phyloP scores from a whole-genome alignment of 2,329 filamentous ascomycete species.

The Pestalotiopsis sp. region DNA sequence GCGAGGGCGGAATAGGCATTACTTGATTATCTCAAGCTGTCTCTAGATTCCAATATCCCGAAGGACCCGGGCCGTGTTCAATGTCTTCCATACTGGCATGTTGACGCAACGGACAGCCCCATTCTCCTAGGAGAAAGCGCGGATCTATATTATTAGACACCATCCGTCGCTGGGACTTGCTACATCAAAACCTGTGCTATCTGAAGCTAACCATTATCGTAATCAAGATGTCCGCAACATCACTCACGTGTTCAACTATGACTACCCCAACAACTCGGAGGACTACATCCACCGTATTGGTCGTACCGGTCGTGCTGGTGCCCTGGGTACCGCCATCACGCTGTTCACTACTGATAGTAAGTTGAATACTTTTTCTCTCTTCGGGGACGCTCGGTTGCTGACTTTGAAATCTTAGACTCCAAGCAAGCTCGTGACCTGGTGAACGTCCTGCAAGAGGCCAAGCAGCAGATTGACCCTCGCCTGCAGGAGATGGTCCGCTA shows the following conservation, averaged over 20 bases:
- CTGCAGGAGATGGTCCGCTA: slow-evolving; percentile 96
- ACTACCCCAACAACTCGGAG: slow-evolving; percentile 99
- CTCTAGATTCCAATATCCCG: slow-evolving; percentile 58
- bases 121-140: slow-evolving; percentile 56
- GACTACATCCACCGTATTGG: slow-evolving; percentile 98
- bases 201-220: slow-evolving; percentile 75
- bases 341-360: slow-evolving; percentile 99
- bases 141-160: slow-evolving; percentile 53
- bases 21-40: slow-evolving; percentile 78
- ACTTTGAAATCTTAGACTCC: slow-evolving; percentile 61
- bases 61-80: slow-evolving; percentile 57
- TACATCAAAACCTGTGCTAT: slow-evolving; percentile 55
- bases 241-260: slow-evolving; percentile 99
- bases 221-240: slow-evolving; percentile 99
- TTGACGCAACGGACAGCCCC: slow-evolving; percentile 64
- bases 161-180: slow-evolving; percentile 64
- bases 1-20: slow-evolving; percentile 79
- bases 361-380: slow-evolving; percentile 42
- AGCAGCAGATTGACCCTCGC: slow-evolving; percentile 96
- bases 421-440: slow-evolving; percentile 98
- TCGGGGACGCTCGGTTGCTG: slow-evolving; percentile 27
- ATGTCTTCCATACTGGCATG: slow-evolving; percentile 56
- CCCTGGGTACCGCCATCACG: slow-evolving; percentile 94
- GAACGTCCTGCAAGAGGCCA: slow-evolving; percentile 88
- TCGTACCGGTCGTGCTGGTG: slow-evolving; percentile 93